Evolutionary conservation across 1,284 basidiomycete species (phyloP), one percentile per base, ranked within the genome.

Genomic region (Cutaneotrichosporon cavernicola): DNA sequence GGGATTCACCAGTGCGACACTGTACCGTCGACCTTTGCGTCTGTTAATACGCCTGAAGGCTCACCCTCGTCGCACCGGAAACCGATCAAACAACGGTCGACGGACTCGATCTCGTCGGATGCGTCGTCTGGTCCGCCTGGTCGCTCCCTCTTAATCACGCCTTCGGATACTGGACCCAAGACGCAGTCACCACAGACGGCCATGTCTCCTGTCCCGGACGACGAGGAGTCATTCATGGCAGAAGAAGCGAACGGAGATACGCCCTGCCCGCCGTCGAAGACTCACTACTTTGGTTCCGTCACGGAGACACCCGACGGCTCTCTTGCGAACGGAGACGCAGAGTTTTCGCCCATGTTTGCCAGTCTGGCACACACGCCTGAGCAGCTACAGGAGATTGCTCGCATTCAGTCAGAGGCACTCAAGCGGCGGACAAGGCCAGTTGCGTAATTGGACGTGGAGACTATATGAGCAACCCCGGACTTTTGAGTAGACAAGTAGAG

Each of bases 311-410:
- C 22, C 26, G 32, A 51, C 55, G 22, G 30, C 43, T 47, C 22
- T 18, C 18, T 52, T 36, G 6, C 40, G 11, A 31, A 58, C 40
- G 60, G 43, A 14, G 26, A 56, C 10, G 22, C 36, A 16, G 55
- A 63, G 21, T 64, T 51, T 18, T 67, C 67, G 53, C 77, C 77
- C 18, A 73, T 76, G 64, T 79, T 77, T 57, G 74, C 76, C 0
- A 72, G 69, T 32, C 62, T 79, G 16, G 76, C 77, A 7, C 77
- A 79, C 63, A 79, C 77, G 9, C 75, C 75, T 2, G 74, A 72
- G 47, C 76, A 79, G 59, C 56, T 76, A n/a, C 71, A 69, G 26
- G 74, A 77, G 60, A 77, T 79, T 65, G 65, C 69, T 16, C 68
- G 69, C 31, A 69, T 74, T 67, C 65, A 72, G 32, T 70, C 73